These are phyloP conservation scores for Andrographis paniculata DNA, from an alignment of 305 asterid genomes.

Conservation along the genomic window DNA sequence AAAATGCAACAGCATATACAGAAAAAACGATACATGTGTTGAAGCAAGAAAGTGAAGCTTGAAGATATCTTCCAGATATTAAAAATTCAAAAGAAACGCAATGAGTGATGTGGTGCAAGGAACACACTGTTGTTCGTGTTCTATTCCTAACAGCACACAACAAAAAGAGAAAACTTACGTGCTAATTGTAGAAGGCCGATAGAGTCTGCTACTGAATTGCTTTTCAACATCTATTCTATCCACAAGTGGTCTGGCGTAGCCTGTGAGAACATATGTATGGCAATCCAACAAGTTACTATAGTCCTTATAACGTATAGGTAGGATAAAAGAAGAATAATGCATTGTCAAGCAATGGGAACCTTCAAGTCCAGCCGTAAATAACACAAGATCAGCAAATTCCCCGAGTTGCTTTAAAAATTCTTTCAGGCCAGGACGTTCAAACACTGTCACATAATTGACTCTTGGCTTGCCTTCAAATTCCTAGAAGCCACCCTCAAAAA, in stretches of 20 bases:
- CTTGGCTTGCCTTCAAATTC: slow-evolving; percentile 77
- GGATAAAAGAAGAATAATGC: no score
- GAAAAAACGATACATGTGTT: no score
- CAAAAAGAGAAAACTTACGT: slow-evolving; percentile 49
- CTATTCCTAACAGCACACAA: no score
- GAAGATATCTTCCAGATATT: no score
- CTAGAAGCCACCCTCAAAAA: slow-evolving; percentile 31
- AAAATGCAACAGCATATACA: no score
- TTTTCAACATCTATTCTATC: slow-evolving; percentile 77
- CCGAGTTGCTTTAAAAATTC: slow-evolving; percentile 67
- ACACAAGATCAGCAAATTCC: slow-evolving; percentile 79
- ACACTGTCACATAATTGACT: slow-evolving; percentile 88
- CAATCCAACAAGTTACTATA: background rate
- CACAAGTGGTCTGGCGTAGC: slow-evolving; percentile 89
- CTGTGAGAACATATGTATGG: slow-evolving; percentile 25
- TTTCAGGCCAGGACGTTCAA: slow-evolving; percentile 86
- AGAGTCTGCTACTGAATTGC: slow-evolving; percentile 60
- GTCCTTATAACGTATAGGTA: background rate
- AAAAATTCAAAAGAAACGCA: no score
- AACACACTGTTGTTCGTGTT: no score
- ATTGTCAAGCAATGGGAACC: slow-evolving; percentile 27
- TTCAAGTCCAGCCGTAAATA: slow-evolving; percentile 93
- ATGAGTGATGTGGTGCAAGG: no score
- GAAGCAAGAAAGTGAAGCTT: no score
- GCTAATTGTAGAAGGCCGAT: slow-evolving; percentile 80